Base-by-base conservation (phyloP, 2,329 filamentous ascomycete genomes). In the Cordyceps pruinosa region DNA sequence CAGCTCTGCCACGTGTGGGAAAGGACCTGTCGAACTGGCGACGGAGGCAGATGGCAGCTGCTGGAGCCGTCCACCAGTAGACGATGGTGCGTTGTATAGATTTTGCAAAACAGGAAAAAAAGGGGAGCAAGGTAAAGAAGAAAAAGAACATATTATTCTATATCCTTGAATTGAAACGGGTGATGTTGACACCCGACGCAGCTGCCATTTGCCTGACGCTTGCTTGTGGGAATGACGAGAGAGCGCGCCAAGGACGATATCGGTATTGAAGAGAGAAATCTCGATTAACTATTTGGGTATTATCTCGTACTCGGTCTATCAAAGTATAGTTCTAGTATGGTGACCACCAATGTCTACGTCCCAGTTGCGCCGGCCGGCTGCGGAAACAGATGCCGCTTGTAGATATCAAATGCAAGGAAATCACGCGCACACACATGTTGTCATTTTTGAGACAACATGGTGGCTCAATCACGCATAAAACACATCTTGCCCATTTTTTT, bases 71-170 rank as follows among this genome's bases (percentile, higher is more conserved):
- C 30, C 15, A 55, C n/a, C 15, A 48, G 25, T 39, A 17, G 30
- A 25, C 32, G 26, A 45, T 41, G 47, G 47, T 15, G 48, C 48
- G 48, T 41, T 57, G 48, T 58, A 58, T 58, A 58, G 56, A 58
- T 54, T 54, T 39, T 58, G 50, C 49, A 19, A 35, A 54, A 37
- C 42, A 58, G 19, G 30, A 47, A 58, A 39, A 53, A 44, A 34
- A 42, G 21, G 25, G 37, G 21, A 49, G 42, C 28, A 48, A 64
- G 58, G 63, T 61, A 64, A 62, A 63, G 54, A 62, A 61, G 62
- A 52, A 61, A 61, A 62, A 44, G 28, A 54, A 61, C 59, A 58
- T 46, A 61, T 59, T 56, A 58, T 60, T 60, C 59, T 57, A 66
- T 64, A 46, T 46, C 15, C 10, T 26, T 34, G 17, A n/a, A 46